Percentiles rank a stretch among this genome's conserved stretches.
These are phyloP conservation scores for Oryza glumipatula DNA, from an alignment of 176 grass and related monocot species.

Conservation along the genomic window DNA sequence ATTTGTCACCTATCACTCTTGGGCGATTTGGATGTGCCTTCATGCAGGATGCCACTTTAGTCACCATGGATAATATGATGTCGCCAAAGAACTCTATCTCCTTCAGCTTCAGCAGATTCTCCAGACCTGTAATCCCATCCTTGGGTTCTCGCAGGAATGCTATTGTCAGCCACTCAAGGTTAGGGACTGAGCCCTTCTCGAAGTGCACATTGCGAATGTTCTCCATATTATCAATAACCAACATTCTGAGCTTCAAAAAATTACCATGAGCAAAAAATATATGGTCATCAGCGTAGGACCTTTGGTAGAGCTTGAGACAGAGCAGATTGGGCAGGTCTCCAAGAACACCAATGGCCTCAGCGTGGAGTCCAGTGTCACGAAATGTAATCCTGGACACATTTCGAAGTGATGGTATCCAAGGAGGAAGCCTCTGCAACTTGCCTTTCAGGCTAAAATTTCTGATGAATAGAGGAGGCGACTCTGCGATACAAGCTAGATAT, in stretches of 20 bases:
- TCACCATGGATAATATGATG: not conserved
- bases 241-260: slow-evolving; percentile 13
- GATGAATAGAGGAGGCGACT: not conserved
- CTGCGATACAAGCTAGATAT: not conserved
- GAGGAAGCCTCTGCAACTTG: not conserved
- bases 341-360: not conserved
- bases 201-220: not conserved
- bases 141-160: not conserved
- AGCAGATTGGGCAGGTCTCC: not conserved
- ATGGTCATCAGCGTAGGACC: not conserved
- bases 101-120: not conserved
- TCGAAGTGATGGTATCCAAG: not conserved
- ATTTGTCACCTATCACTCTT: slow-evolving; percentile 29
- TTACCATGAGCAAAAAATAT: not conserved
- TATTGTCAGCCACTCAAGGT: not conserved
- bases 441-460: not conserved
- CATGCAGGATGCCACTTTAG: not conserved
- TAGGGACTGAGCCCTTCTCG: not conserved
- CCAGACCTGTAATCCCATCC: not conserved
- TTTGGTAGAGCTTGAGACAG: not conserved
- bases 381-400: not conserved
- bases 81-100: not conserved
- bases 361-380: not conserved
- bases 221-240: slow-evolving; percentile 22
- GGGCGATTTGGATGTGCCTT: slow-evolving; percentile 27